Evolutionary conservation across 2,329 filamentous ascomycete genomes (phyloP).

Genomic region (Trichoderma endophyticum): DNA sequence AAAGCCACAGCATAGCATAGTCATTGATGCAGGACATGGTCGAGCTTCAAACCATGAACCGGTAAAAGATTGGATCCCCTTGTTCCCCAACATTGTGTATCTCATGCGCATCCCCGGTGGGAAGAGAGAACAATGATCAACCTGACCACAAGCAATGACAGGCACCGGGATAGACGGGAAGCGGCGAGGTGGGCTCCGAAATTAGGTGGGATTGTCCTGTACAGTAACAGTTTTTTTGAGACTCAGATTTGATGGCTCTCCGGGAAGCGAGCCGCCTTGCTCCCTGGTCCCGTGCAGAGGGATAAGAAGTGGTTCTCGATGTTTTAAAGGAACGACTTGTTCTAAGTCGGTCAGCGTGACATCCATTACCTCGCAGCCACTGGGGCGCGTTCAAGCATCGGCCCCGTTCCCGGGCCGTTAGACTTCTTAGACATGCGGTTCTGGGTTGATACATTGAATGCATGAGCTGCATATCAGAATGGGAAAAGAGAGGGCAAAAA

Average conservation of each 20-base stretch:
- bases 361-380: neutral
- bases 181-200: neutral
- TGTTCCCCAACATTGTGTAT: neutral
- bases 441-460: neutral
- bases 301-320: neutral
- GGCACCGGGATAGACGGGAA: neutral
- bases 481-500: neutral
- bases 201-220: neutral
- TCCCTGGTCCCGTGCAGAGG: neutral
- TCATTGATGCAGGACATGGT: neutral
- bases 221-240: neutral
- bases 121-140: neutral
- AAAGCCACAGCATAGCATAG: neutral
- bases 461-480: neutral
- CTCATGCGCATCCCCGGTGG: neutral
- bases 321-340: neutral
- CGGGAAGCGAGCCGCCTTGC: neutral
- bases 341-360: neutral
- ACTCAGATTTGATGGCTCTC: neutral
- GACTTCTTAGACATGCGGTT: neutral
- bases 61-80: neutral
- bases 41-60: neutral
- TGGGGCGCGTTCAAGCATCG: neutral
- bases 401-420: neutral
- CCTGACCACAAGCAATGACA: neutral